These are phyloP conservation scores for Lipomyces mesembrius DNA, from an alignment of 805 yeast genomes.

Conservation along the genomic window DNA sequence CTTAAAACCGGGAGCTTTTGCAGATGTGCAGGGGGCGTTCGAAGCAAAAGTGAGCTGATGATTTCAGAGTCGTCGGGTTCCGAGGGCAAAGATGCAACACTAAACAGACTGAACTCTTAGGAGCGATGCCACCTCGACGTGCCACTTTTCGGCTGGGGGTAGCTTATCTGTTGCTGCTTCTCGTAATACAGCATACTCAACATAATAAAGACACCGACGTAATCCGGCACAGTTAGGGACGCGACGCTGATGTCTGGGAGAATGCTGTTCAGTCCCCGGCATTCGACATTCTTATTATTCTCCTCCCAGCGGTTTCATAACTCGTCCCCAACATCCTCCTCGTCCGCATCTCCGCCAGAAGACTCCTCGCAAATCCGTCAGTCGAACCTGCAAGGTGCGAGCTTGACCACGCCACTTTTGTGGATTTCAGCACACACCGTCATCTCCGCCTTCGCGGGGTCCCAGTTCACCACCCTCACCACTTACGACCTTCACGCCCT, in stretches of 20 bases:
- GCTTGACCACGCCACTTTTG: no score
- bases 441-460: neutral
- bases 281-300: neutral
- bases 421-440: no score
- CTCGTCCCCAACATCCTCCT: no score
- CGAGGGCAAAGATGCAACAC: neutral
- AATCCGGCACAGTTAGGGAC: neutral
- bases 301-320: no score
- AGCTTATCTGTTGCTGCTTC: neutral
- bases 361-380: no score
- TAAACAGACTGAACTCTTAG: neutral
- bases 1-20: neutral
- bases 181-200: neutral
- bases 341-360: no score
- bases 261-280: neutral
- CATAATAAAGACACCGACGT: neutral
- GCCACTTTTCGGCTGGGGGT: neutral
- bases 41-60: constrained; percentile 12
- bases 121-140: neutral
- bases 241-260: neutral
- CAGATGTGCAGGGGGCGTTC: constrained; percentile 5
- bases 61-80: neutral
- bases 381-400: no score
- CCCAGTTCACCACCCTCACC: neutral
- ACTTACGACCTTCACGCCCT: neutral